Conservation (phyloP, 1,139 yeast species). For the Arxiozyma slooffiae region DNA sequence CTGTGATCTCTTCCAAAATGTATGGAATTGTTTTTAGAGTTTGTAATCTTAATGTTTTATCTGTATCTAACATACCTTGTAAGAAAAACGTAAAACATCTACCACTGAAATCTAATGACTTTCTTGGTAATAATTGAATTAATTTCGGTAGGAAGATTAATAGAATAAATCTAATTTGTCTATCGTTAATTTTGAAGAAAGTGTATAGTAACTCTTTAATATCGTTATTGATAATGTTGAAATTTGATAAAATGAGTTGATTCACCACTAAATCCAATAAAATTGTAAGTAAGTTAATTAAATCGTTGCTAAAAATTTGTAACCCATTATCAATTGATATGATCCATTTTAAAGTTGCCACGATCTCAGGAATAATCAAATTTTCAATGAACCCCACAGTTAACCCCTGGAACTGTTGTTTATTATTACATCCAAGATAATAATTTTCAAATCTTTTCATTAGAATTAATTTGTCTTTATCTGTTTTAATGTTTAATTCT, state of each 20-base stretch:
- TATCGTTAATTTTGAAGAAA: slow-evolving; percentile 58
- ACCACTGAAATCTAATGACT: slow-evolving; percentile 56
- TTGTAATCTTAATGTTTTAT: slow-evolving; percentile 67
- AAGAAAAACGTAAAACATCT: slow-evolving; percentile 58
- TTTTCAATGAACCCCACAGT: slow-evolving; percentile 53
- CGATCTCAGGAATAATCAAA: slow-evolving; percentile 60
- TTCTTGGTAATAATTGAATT: slow-evolving; percentile 35
- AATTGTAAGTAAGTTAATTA: slow-evolving; percentile 16
- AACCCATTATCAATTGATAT: neutral
- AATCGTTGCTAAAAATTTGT: neutral
- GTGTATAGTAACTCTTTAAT: slow-evolving; percentile 58
- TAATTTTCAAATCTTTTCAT: slow-evolving; percentile 21
- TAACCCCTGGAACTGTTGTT: slow-evolving; percentile 12
- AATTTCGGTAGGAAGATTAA: slow-evolving; percentile 54
- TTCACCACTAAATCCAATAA: slow-evolving; percentile 18
- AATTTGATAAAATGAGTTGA: neutral
- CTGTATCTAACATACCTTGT: slow-evolving; percentile 80
- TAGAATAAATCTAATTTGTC: slow-evolving; percentile 64
- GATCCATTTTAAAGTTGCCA: slow-evolving; percentile 13
- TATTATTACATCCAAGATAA: slow-evolving; percentile 12
- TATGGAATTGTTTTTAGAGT: slow-evolving; percentile 63
- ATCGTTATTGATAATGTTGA: slow-evolving; percentile 30
- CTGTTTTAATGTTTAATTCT: slow-evolving; percentile 26
- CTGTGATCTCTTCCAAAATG: slow-evolving; percentile 59
- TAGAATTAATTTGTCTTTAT: slow-evolving; percentile 18